Base-by-base conservation (phyloP, 139 green algal genomes). In the Asterochloris erici region DNA sequence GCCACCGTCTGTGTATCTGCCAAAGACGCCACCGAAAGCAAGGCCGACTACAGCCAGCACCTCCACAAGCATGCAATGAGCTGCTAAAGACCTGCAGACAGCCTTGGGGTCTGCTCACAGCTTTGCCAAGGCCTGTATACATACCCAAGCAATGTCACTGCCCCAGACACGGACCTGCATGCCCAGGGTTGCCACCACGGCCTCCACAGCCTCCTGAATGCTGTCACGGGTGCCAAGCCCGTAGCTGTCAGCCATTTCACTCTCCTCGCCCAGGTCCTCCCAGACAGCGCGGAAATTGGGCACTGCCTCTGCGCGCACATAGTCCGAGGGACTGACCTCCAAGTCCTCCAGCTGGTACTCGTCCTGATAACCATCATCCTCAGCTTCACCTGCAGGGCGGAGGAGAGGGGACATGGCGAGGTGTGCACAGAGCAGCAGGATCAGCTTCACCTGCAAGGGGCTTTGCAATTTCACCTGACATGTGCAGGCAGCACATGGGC, bases 261-360 rank as follows among this genome's bases (percentile, higher is more conserved):
- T 92, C 0, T 91, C 88, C 17, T 89, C 76, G 14, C 86, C 82
- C 79, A 98, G 86, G 81, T 92, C 91, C 81, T 99, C 97, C 95
- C 92, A 92, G 2, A 84, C 85, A 16, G 88, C 92, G 14, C 90
- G 83, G 91, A 99, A 99, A 90, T 98, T 98, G 73, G 89, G 47
- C 64, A 98, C 79, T 12, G 85, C 74, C 14, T 85, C 83, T 16
- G 88, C 87, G 77, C 91, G 92, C 54, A 99, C 88, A 87, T 98
- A 99, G 90, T 99, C 96, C 6, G 88, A 85, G 0, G 91, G 73
- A 0, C 84, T 63, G 74, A 98, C 86, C 81, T 97, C 93, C 60
- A 98, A 29, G 74, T 98, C 96, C 88, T 99, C 96, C 81, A 99
- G 88, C 86, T 95, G 91, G 89, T 99, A 99, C 91, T 99, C 97